These are phyloP conservation scores for Wickerhamomyces tratensis DNA, from an alignment of 805 yeast genomes.

Conservation along the genomic window DNA sequence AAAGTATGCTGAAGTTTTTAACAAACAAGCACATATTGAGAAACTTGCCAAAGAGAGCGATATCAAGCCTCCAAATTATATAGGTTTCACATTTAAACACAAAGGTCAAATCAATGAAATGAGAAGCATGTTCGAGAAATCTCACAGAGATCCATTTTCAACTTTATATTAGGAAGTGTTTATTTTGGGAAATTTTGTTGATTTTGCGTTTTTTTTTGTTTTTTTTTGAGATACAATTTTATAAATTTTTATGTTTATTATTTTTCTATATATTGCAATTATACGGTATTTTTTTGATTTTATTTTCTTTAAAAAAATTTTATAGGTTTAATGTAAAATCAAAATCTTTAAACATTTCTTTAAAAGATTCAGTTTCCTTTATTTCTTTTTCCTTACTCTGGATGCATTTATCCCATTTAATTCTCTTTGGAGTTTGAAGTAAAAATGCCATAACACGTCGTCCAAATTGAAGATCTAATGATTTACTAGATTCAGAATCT, in stretches of 20 bases:
- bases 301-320: too few species aligned
- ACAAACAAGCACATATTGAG: slow-evolving; percentile 81
- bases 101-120: slow-evolving; percentile 25
- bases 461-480: slow-evolving; percentile 75
- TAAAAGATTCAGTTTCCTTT: slow-evolving; percentile 54
- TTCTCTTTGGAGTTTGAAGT: slow-evolving; percentile 48
- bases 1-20: slow-evolving; percentile 93
- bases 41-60: slow-evolving; percentile 59
- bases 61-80: slow-evolving; percentile 58
- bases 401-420: slow-evolving; percentile 70
- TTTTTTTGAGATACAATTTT: too few species aligned
- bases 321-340: slow-evolving; percentile 34
- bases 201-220: too few species aligned
- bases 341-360: slow-evolving; percentile 37
- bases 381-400: slow-evolving; percentile 58
- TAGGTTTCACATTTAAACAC: slow-evolving; percentile 95
- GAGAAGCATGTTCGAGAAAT: slow-evolving; percentile 16
- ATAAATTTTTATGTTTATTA: too few species aligned
- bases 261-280: too few species aligned
- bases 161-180: slow-evolving; percentile 11
- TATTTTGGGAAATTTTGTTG: too few species aligned
- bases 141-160: slow-evolving; percentile 17
- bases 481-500: slow-evolving; percentile 20
- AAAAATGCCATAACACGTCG: slow-evolving; percentile 65
- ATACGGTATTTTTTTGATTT: too few species aligned